phyloP scores from a whole-genome alignment of 1,139 yeast species.

The Yueomyces sp. region DNA sequence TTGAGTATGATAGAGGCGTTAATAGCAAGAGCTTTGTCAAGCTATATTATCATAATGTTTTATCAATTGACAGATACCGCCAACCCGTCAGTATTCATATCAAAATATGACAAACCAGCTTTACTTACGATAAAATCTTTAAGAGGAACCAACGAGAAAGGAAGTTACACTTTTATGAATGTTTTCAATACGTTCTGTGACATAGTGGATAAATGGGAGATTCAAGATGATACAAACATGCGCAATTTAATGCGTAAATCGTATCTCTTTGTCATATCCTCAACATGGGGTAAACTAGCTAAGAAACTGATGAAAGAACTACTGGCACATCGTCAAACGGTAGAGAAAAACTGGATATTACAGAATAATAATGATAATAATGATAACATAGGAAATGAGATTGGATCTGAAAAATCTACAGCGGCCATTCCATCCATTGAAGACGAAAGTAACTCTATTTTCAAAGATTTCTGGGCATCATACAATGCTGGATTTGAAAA shows the following conservation, averaged over 20 bases:
- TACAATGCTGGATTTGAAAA: background rate
- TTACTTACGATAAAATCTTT: background rate
- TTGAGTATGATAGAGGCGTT: background rate
- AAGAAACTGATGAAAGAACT: background rate
- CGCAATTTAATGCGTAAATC: background rate
- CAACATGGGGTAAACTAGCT: background rate
- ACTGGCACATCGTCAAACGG: background rate
- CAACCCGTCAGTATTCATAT: background rate
- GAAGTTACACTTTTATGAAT: background rate
- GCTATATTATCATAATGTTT: background rate
- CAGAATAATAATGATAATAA: background rate
- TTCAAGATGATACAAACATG: background rate
- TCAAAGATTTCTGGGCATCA: background rate
- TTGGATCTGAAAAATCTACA: no score
- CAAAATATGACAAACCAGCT: background rate
- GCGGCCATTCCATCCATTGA: no score
- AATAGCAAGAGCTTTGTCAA: background rate
- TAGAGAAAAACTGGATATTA: slow-evolving; percentile 1
- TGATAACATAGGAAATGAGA: no score
- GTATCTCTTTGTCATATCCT: background rate
- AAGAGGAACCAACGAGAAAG: background rate
- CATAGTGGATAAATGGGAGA: background rate
- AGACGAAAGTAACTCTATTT: no score
- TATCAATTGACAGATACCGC: background rate
- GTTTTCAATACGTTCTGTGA: slow-evolving; percentile 1